Evolutionary conservation across 305 asterid species (phyloP).

Genomic region (Withania somnifera): DNA sequence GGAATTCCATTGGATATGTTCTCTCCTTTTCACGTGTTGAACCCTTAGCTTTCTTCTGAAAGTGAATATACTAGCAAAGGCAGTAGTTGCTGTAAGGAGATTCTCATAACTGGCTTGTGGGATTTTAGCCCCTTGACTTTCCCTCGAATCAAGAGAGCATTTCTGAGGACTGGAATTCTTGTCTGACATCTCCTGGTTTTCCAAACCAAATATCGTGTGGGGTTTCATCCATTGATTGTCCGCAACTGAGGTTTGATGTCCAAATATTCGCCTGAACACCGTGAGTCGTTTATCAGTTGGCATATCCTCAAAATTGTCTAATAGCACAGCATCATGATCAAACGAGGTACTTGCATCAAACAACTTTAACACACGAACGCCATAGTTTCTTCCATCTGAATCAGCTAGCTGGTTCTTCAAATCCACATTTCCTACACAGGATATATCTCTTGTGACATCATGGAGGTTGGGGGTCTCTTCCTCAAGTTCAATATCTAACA

Average conservation of each 20-base stretch:
- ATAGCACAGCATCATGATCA: not conserved
- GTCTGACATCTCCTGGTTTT: not conserved
- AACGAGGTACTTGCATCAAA: conserved; percentile 3
- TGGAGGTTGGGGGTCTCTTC: not conserved
- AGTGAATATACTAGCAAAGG: conserved; percentile 9
- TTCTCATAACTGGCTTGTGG: not conserved
- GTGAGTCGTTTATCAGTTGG: not conserved
- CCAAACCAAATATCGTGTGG: not conserved
- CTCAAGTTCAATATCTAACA: not conserved
- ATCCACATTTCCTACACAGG: not conserved
- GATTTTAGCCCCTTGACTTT: not conserved
- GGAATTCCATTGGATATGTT: not conserved
- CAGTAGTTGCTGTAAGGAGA: conserved; percentile 6
- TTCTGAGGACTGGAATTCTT: not conserved
- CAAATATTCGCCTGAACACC: not conserved
- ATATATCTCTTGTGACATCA: not conserved
- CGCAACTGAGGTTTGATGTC: not conserved
- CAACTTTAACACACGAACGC: not conserved
- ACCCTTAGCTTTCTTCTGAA: conserved; percentile 11
- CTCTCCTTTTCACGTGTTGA: conserved; percentile 2
- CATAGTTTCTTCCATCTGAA: not conserved
- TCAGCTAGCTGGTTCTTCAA: not conserved
- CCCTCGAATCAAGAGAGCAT: not conserved
- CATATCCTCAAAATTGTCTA: not conserved
- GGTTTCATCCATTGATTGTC: not conserved